These are phyloP conservation scores for Nemania sp. DNA, from an alignment of 2,329 filamentous ascomycete species.

Conservation along the genomic window DNA sequence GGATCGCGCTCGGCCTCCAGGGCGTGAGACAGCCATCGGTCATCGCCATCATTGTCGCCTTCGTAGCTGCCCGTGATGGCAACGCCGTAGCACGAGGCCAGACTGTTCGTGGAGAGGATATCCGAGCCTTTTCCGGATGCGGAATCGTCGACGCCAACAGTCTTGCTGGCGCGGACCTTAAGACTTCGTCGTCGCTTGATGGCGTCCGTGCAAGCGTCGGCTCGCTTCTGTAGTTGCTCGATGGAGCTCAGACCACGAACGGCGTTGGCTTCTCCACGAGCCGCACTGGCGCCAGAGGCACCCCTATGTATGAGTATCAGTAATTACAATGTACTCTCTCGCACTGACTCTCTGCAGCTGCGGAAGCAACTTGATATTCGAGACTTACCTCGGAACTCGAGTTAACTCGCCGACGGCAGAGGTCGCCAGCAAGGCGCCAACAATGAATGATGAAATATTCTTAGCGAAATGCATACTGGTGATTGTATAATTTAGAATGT, in stretches of 20 bases:
- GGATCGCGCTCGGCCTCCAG: constrained; percentile 1
- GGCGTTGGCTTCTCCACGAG: no score
- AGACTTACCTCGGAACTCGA: constrained; percentile 4
- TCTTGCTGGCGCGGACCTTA: not conserved
- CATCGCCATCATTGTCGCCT: not conserved
- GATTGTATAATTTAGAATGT: not conserved
- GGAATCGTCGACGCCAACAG: not conserved
- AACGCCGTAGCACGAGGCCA: constrained; percentile 15
- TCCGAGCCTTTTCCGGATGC: not conserved
- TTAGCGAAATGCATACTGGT: constrained; percentile 12
- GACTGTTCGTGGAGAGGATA: not conserved
- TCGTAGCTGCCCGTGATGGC: constrained; percentile 11
- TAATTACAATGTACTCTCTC: no score
- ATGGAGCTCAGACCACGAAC: no score
- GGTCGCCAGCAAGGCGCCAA: constrained; percentile 4
- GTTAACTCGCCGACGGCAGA: not conserved
- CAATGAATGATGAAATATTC: constrained; percentile 1
- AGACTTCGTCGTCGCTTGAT: no score
- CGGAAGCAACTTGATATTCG: not conserved
- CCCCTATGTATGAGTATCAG: no score
- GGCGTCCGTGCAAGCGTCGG: no score
- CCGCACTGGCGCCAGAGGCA: no score
- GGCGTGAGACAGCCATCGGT: constrained; percentile 4
- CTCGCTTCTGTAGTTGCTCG: no score
- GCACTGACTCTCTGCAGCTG: no score